Percentiles rank a stretch among this genome's conserved stretches.
These are phyloP conservation scores for Alternaria arborescens DNA, from an alignment of 2,329 filamentous ascomycete species.

Conservation along the genomic window DNA sequence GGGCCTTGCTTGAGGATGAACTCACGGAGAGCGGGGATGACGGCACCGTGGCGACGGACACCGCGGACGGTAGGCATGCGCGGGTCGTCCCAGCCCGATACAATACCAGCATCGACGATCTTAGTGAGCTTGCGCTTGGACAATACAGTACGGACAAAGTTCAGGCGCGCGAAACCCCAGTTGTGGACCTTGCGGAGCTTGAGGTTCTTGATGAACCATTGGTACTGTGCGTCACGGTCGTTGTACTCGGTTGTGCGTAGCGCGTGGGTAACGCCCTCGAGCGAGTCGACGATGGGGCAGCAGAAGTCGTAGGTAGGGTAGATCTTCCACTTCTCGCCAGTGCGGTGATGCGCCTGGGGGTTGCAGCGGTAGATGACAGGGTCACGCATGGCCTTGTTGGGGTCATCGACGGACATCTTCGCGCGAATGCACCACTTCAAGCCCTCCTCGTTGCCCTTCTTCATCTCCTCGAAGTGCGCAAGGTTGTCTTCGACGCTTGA, in stretches of 20 bases:
- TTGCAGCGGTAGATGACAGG: constrained; percentile 98
- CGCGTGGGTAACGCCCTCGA: constrained; percentile 85
- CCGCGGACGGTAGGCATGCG: constrained; percentile 86
- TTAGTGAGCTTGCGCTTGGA: constrained; percentile 89
- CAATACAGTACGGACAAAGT: constrained; percentile 82
- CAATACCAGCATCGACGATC: constrained; percentile 77
- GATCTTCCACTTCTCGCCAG: constrained; percentile 81
- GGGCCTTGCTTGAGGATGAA: constrained; percentile 88
- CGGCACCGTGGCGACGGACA: constrained; percentile 80
- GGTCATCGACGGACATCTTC: constrained; percentile 89
- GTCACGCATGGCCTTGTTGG: constrained; percentile 95
- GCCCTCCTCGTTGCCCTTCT: constrained; percentile 80
- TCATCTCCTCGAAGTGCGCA: constrained; percentile 92
- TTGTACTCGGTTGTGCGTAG: constrained; percentile 87
- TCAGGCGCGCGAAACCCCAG: constrained; percentile 86
- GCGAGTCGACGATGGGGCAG: constrained; percentile 80
- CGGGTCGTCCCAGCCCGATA: constrained; percentile 87
- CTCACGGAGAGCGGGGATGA: constrained; percentile 78
- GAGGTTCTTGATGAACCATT: constrained; percentile 82
- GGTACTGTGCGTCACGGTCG: constrained; percentile 85
- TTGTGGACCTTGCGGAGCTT: constrained; percentile 79
- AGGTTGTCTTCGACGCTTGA: constrained; percentile 83
- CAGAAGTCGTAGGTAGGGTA: constrained; percentile 90
- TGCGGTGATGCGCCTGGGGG: constrained; percentile 75
- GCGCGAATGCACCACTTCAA: constrained; percentile 90